These are phyloP conservation scores for Triangularia verruculosa DNA, from an alignment of 2,329 filamentous ascomycete genomes.

Conservation along the genomic window DNA sequence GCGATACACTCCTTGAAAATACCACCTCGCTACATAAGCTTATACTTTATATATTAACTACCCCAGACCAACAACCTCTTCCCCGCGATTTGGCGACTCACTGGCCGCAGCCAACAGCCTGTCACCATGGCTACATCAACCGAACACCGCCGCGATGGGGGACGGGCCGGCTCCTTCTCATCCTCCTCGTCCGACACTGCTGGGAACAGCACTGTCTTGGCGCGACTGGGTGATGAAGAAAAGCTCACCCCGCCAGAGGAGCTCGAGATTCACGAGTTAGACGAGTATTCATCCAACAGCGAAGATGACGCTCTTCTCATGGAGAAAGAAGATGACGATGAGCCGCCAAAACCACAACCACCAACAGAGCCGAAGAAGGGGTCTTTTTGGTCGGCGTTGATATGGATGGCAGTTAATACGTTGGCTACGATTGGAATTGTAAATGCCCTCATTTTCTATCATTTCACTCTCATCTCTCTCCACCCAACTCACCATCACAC, in stretches of 20 bases:
- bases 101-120: neutral
- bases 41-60: too few relatives aligned
- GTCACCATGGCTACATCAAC: neutral
- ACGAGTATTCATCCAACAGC: slow-evolving; percentile 25
- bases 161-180: slow-evolving; percentile 28
- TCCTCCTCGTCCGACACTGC: slow-evolving; percentile 37
- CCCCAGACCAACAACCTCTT: too few relatives aligned
- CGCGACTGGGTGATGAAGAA: slow-evolving; percentile 32
- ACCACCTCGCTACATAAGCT: neutral
- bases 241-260: slow-evolving; percentile 33
- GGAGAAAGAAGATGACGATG: slow-evolving; percentile 31
- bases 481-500: slow-evolving; percentile 14
- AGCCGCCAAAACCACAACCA: slow-evolving; percentile 28
- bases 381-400: slow-evolving; percentile 39
- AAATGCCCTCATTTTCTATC: too few relatives aligned
- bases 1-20: neutral
- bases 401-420: slow-evolving; percentile 62
- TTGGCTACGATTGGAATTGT: slow-evolving; percentile 63
- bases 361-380: slow-evolving; percentile 24
- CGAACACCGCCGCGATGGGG: neutral
- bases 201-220: slow-evolving; percentile 32
- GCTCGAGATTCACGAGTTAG: slow-evolving; percentile 35
- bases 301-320: slow-evolving; percentile 44
- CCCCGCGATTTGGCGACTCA: too few relatives aligned
- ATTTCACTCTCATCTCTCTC: neutral